Evolutionary conservation across 169 alveolate species (phyloP).

Genomic region (Neospora caninum): DNA sequence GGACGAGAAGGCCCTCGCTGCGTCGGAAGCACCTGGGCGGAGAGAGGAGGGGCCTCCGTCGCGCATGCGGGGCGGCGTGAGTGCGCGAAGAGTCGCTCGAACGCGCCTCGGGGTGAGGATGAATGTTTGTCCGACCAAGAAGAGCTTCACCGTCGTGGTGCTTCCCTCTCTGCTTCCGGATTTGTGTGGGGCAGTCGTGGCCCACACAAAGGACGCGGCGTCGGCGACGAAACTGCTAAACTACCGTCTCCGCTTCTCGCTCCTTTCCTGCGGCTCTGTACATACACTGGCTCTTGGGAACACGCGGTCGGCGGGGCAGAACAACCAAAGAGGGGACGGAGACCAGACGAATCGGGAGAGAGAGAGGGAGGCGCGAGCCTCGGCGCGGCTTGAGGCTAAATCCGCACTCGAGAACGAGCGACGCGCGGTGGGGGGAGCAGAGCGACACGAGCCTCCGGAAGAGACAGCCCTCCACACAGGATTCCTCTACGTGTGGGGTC

Average conservation of each 20-base stretch:
- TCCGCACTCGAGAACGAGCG: background rate
- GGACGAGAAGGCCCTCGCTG: background rate
- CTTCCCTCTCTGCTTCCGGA: background rate
- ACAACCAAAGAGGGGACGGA: background rate
- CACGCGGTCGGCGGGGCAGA: background rate
- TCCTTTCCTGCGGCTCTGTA: conserved; percentile 55
- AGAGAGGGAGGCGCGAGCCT: background rate
- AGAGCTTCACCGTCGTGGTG: background rate
- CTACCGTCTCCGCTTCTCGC: conserved; percentile 41
- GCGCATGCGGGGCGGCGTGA: too few relatives aligned
- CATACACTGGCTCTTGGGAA: conserved; percentile 48
- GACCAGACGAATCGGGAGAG: too few relatives aligned
- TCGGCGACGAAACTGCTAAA: background rate
- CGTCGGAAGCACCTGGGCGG: background rate
- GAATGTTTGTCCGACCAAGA: background rate
- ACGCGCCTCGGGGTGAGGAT: background rate
- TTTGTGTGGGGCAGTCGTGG: background rate
- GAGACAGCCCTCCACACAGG: background rate
- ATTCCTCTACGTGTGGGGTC: conserved; percentile 41
- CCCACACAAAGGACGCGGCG: background rate
- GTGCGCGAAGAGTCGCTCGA: background rate
- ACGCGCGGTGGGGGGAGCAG: background rate
- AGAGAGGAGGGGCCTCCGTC: background rate
- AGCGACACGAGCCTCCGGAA: background rate
- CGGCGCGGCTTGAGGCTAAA: background rate